Conservation (phyloP, 2,329 filamentous ascomycete species). For the Iodosphaeria phyllophila region DNA sequence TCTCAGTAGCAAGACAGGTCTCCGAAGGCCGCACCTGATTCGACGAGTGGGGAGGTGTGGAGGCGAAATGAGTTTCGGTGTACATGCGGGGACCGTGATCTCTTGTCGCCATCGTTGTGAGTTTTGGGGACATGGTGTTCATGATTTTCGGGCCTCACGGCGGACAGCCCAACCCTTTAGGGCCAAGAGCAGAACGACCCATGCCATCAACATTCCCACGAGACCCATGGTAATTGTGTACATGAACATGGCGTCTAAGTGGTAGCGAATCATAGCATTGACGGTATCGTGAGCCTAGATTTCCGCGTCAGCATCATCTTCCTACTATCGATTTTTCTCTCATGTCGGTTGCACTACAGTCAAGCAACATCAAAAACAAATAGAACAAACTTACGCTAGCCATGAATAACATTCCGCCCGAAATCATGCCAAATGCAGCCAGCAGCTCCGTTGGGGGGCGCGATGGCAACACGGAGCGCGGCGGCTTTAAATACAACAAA, state of each 20-base stretch:
- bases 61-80: no score
- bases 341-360: background rate
- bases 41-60: no score
- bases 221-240: slow-evolving; percentile 79
- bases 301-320: slow-evolving; percentile 3
- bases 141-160: no score
- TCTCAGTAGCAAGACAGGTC: no score
- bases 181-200: slow-evolving; percentile 58
- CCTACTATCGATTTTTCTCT: background rate
- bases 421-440: slow-evolving; percentile 67
- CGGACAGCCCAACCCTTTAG: slow-evolving; percentile 72
- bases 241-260: slow-evolving; percentile 79
- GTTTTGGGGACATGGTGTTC: no score
- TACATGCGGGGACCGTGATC: no score
- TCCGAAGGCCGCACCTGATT: no score
- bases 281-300: slow-evolving; percentile 58
- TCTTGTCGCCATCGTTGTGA: no score
- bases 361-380: no score
- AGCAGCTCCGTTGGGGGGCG: slow-evolving; percentile 84
- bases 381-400: slow-evolving; percentile 44
- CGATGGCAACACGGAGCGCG: slow-evolving; percentile 60
- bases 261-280: slow-evolving; percentile 53
- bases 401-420: slow-evolving; percentile 86
- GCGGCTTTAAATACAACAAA: slow-evolving; percentile 61
- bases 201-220: slow-evolving; percentile 70